Evolutionary conservation across 164 flowering plant species (phyloP), one percentile per base, ranked within the genome.

Genomic region (Dillenia turbinata): DNA sequence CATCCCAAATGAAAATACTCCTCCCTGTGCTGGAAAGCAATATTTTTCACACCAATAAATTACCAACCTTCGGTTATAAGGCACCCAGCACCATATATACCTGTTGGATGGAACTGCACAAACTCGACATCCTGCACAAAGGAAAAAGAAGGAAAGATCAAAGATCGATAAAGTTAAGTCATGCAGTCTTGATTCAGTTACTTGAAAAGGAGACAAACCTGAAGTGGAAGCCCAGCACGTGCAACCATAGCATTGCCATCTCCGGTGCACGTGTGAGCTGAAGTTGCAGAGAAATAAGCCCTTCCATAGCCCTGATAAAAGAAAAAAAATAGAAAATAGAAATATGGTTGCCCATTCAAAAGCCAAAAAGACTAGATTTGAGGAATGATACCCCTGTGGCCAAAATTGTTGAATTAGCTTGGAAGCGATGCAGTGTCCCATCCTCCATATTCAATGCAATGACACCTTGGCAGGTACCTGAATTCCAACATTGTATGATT

Each of bases 241-340:
- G 99, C 88, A 71, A 87, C 99, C 99, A 95, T 92, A 17, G 95
- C 98, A 84, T 92, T 90, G 59, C 99, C 98, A 84, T 95, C 98
- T 51, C 99, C 99, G 54, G 99, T 95, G 71, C 99, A 95, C 46
- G 98, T 95, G 77, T 95, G 98, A 66, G 99, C 99, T 56, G 99
- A 95, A 63, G 99, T 95, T 71, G 99, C 98, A 71, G 99, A 95
- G 61, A 95, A 92, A 75, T 95, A 92, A 47, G 99, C 65, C 68
- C 99, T 78, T 49, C 99, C 99, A 80, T 95, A 95, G 49, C 99
- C 98, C 99, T 95, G 75, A 65, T 50, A 56, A 9, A 75, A 63
- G 56, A 24, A 61, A 9, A 24, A 51, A 19, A 19, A 19, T 9
- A 54, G 43, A 40, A 47, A 44, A 17, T 43, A 47, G 50, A 47